Conservation (phyloP, 2,329 filamentous ascomycete species). For the Botrytis sinoallii region DNA sequence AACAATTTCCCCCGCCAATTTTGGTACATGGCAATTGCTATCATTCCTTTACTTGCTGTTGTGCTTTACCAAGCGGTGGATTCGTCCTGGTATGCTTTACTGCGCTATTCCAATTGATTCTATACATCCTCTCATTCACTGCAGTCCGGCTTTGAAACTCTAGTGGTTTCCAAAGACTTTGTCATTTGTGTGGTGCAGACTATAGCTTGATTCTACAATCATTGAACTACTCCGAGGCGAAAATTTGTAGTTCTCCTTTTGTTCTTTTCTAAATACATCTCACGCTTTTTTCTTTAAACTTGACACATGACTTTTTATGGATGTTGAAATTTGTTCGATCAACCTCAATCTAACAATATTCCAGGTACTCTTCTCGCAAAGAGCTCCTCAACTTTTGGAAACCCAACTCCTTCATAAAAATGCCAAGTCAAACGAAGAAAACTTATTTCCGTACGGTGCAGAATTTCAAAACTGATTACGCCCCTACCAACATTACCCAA, state of each 20-base stretch:
- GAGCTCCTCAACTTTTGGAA: neutral
- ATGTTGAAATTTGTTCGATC: neutral
- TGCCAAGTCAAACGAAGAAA: constrained; percentile 51
- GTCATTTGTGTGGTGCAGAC: neutral
- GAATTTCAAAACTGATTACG: constrained; percentile 85
- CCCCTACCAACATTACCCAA: constrained; percentile 81
- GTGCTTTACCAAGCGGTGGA: constrained; percentile 26
- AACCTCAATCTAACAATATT: neutral
- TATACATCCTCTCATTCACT: neutral
- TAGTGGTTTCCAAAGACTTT: neutral
- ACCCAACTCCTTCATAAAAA: constrained; percentile 40
- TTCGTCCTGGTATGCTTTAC: constrained; percentile 27
- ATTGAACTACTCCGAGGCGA: too few relatives aligned
- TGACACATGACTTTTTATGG: neutral
- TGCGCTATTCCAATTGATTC: neutral
- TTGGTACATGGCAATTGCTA: constrained; percentile 9
- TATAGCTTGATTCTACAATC: neutral
- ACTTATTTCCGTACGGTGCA: constrained; percentile 79
- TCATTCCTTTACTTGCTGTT: constrained; percentile 26
- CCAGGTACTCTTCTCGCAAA: neutral
- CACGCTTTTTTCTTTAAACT: neutral
- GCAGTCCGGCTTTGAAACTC: neutral
- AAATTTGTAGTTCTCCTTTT: neutral
- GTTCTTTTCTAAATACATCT: neutral
- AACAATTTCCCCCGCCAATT: neutral